A percentile compares a stretch with the other conserved stretches of the same genome.
Conservation (phyloP, 2,329 filamentous ascomycete genomes). For the Colletotrichum incanum region DNA sequence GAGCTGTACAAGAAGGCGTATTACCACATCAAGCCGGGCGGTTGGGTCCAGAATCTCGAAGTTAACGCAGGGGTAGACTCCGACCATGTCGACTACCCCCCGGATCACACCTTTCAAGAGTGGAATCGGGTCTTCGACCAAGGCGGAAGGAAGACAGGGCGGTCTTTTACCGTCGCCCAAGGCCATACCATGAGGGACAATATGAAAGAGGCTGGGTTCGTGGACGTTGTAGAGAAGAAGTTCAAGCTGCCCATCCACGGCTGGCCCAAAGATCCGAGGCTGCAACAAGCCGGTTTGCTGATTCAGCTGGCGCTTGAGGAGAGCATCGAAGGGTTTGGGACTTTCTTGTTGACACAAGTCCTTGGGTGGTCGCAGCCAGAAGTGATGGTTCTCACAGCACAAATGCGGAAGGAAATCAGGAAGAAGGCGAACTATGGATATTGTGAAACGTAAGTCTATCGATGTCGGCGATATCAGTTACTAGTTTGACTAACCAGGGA, state of each 20-base stretch:
- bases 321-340: constrained; percentile 49
- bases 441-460: constrained; percentile 29
- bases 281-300: constrained; percentile 41
- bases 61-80: constrained; percentile 45
- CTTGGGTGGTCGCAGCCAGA: constrained; percentile 48
- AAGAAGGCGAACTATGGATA: constrained; percentile 30
- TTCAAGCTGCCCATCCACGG: constrained; percentile 44
- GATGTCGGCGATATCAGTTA: too few relatives aligned
- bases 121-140: constrained; percentile 48
- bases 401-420: constrained; percentile 45
- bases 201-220: constrained; percentile 49
- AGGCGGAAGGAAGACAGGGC: constrained; percentile 47
- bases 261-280: constrained; percentile 42
- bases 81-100: constrained; percentile 47
- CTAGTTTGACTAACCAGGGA: not conserved
- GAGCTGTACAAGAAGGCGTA: constrained; percentile 64
- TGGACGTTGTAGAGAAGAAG: constrained; percentile 42
- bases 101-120: constrained; percentile 48
- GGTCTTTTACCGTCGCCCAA: constrained; percentile 45
- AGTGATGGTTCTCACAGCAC: constrained; percentile 46
- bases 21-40: constrained; percentile 68
- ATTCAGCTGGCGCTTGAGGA: constrained; percentile 47
- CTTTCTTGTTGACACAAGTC: constrained; percentile 49
- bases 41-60: constrained; percentile 51
- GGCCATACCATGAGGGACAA: constrained; percentile 45